Base-by-base conservation (phyloP, 768 basidiomycete species). In the Pleurotus sapidus region DNA sequence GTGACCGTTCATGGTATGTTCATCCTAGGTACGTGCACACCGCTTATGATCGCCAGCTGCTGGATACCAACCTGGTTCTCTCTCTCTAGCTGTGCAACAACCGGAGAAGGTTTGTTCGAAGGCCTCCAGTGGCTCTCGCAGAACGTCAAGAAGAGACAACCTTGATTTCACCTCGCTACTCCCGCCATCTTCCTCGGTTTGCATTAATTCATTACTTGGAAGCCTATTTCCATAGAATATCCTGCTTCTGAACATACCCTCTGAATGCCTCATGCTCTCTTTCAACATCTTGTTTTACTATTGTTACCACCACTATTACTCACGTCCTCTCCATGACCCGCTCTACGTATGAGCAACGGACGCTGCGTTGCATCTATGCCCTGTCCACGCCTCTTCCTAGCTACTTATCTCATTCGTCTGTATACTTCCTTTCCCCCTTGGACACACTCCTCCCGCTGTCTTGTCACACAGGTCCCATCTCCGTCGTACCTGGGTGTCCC, bases 1-100 rank as follows among this genome's bases (percentile, higher is more conserved):
- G 93, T 59, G 95, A 98, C 67, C 82, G 96, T 59, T 94, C 91
- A 71, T 98, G 96, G 96, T 98, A 98, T 82, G 95, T 98, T 54
- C 96, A 98, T 76, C 96, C 96, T 50, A 97, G 95, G 91, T 96
- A 72, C 64, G 84, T 72, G 30, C 30, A 34, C 30, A 7, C 30
- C 8, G 30, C n/a, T 30, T 9, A 11, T 34, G 3, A 11, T 34
- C 11, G 2, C 30, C 30, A n/a, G 30, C 30, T 34, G 8, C 11
- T 7, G 9, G 30, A 34, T 8, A 1, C 30, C 1, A 11, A 34
- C 30, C 30, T 34, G 30, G 30, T 9, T 11, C 9, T 34, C 30
- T 20, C n/a, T 20, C 20, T 12, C 58, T 60, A 97, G 95, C 74
- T 97, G 95, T 68, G 95, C 95, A 15, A 95, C 94, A 25, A 95